Evolutionary conservation across 2,329 filamentous ascomycete species (phyloP), one percentile per base, ranked within the genome.

Genomic region (Sarocladium kiliense): DNA sequence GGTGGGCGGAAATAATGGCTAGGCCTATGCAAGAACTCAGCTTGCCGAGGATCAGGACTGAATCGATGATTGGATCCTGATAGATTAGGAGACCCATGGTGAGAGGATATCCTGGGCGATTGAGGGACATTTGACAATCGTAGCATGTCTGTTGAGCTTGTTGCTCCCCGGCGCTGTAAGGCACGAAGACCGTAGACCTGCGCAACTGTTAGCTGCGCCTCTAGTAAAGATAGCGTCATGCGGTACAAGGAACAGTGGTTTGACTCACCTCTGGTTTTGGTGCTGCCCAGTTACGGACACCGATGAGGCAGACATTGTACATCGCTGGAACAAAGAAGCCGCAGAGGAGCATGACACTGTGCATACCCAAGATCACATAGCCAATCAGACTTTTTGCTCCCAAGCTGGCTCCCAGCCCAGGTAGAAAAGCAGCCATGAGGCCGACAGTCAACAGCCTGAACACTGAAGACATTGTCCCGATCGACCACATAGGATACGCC

Each of bases 301-400:
- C 23, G 25, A 47, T 21, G 7, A 27, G 23, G n/a, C 23, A 47
- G 7, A 7, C 23, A 27, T 30, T 21, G 25, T 47, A 47, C n/a
- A 39, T 26, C 3, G 55, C 27, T 1, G 47, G 47, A 27, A 45
- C 12, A 10, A 54, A 18, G 25, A 56, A 56, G 18, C 41, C 37
- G 9, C n/a, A 39, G 11, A 54, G 11, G 11, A 56, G 47, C 55
- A 89, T 73, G 5, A 89, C 69, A 2, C 76, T 82, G 65, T 90
- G 87, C 3, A 89, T 72, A 1, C 85, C 66, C 18, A 91, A 72
- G 37, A 89, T 84, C 14, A 81, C 73, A 63, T 89, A 90, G 9
- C 86, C 87, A 42, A 89, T 80, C 79, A 83, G 88, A 16, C 85
- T 85, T 61, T 83, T 84, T 1, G 81, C 71, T 2, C 77, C 71